phyloP scores from a whole-genome alignment of 2,329 filamentous ascomycete species.

The Fusarium pseudograminearum region DNA sequence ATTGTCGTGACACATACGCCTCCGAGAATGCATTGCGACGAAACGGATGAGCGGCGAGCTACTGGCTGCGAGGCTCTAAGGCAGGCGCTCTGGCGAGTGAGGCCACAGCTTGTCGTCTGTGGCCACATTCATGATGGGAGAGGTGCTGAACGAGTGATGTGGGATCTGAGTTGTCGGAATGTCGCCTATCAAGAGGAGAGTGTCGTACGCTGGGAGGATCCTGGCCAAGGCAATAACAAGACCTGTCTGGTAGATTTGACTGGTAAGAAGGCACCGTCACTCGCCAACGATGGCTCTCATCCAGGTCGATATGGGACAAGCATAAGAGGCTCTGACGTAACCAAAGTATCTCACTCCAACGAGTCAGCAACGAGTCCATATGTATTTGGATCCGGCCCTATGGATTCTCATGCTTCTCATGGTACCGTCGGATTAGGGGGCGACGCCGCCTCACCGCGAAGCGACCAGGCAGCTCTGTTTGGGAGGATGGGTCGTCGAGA shows the following conservation, averaged over 20 bases:
- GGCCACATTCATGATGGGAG: constrained; percentile 79
- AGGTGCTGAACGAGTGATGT: constrained; percentile 72
- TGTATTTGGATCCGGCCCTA: constrained; percentile 25
- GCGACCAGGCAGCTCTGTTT: constrained; percentile 56
- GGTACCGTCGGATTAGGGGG: constrained; percentile 54
- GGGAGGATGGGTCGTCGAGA: constrained; percentile 66
- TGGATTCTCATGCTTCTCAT: constrained; percentile 41
- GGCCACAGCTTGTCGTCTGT: constrained; percentile 74
- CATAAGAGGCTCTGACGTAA: constrained; percentile 15
- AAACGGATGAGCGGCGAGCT: constrained; percentile 53
- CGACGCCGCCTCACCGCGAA: constrained; percentile 56
- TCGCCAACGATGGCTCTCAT: constrained; percentile 62
- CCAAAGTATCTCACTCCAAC: neutral
- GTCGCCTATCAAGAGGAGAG: constrained; percentile 59
- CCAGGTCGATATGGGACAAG: constrained; percentile 20
- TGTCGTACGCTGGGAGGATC: constrained; percentile 68
- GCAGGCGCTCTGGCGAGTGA: constrained; percentile 67
- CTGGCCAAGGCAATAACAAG: constrained; percentile 66
- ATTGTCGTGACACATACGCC: constrained; percentile 80
- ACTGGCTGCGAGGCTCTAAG: constrained; percentile 72
- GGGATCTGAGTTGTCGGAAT: constrained; percentile 62
- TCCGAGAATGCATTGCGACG: constrained; percentile 70
- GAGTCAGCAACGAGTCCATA: constrained; percentile 9
- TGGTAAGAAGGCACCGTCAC: constrained; percentile 53
- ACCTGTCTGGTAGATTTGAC: constrained; percentile 73